Percentiles rank a stretch among this genome's conserved stretches.
phyloP scores from a whole-genome alignment of 768 basidiomycete genomes.

The Psilocybe azurescens region DNA sequence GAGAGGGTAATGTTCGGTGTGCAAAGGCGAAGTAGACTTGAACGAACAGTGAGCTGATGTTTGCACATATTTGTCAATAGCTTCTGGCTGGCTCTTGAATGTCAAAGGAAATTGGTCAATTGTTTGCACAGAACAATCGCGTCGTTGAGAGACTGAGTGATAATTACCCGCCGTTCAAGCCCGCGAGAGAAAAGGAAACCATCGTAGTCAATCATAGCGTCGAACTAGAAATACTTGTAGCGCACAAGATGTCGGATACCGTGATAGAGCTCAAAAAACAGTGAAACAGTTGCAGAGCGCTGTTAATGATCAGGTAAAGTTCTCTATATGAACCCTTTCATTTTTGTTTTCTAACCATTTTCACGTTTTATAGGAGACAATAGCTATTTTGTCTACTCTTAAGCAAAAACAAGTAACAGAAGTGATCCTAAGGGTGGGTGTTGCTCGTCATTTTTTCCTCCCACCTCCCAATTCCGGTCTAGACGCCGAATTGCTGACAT shows the following conservation, averaged over 20 bases:
- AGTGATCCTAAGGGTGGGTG: slow-evolving; percentile 73
- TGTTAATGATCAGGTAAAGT: slow-evolving; percentile 42
- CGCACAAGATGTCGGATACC: slow-evolving; percentile 45
- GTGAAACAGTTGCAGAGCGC: slow-evolving; percentile 79
- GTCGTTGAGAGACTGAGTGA: slow-evolving; percentile 7
- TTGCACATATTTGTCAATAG: slow-evolving; percentile 25
- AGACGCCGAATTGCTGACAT: slow-evolving; percentile 16
- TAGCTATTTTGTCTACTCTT: slow-evolving; percentile 62
- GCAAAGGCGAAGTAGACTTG: not conserved
- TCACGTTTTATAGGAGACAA: slow-evolving; percentile 57
- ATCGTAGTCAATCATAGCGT: slow-evolving; percentile 34
- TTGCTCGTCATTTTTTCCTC: slow-evolving; percentile 39
- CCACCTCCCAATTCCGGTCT: slow-evolving; percentile 28
- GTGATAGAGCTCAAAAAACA: slow-evolving; percentile 75
- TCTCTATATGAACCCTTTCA: slow-evolving; percentile 41
- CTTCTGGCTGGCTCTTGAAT: slow-evolving; percentile 1
- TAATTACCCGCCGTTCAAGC: slow-evolving; percentile 7
- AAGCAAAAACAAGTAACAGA: slow-evolving; percentile 79
- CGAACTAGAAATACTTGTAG: slow-evolving; percentile 37
- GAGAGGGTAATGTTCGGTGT: not conserved
- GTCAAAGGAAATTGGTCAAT: not conserved
- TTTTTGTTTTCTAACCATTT: slow-evolving; percentile 35
- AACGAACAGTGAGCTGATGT: slow-evolving; percentile 11
- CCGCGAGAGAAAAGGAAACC: slow-evolving; percentile 8
- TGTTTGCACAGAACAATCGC: slow-evolving; percentile 12